Base-by-base conservation (phyloP, 2,329 filamentous ascomycete genomes). In the Sporothrix variecibatus region DNA sequence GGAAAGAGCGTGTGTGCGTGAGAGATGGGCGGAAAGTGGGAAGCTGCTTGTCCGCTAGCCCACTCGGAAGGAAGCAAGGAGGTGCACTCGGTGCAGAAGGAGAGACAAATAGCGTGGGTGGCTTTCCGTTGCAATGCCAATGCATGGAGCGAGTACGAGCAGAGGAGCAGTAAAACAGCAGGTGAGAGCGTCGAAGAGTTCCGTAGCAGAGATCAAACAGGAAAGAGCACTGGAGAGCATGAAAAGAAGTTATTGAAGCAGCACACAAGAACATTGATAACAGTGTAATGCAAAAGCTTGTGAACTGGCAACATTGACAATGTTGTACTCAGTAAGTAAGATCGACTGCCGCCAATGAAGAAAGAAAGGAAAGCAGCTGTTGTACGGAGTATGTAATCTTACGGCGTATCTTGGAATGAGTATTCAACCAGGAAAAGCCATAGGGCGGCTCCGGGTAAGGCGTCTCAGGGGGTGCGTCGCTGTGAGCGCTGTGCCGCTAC, bases 1-100 rank as follows among this genome's bases (percentile, higher is more conserved):
- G 65, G 65, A 58, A 71, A 64, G 53, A 71, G 70, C 53, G 64
- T 38, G 20, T 46, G 60, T 31, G 38, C 69, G 20, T 43, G 40
- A 34, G 62, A 60, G 28, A 15, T 28, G 56, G 64, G 53, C 62
- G n/a, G 60, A 62, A 67, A 71, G 64, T 74, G 70, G 73, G 56
- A 72, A 67, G 65, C 64, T 38, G 53, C 26, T 23, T 34, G n/a
- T 43, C 20, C 34, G 43, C 67, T 75, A 73, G 49, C 34, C 38
- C 40, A 73, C 31, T n/a, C 40, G 65, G 64, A 40, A 53, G 56
- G 65, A 71, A 75, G 56, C 58, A 74, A 73, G 72, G 72, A 73
- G 72, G 72, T 53, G 67, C 17, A 53, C 58, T 58, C 28, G 53
- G 56, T 34, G 56, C 31, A 38, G 58, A n/a, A 65, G 38, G 43